Evolutionary conservation across 1,284 basidiomycete species (phyloP).

Genomic region (Lentinula novae-zelandiae): DNA sequence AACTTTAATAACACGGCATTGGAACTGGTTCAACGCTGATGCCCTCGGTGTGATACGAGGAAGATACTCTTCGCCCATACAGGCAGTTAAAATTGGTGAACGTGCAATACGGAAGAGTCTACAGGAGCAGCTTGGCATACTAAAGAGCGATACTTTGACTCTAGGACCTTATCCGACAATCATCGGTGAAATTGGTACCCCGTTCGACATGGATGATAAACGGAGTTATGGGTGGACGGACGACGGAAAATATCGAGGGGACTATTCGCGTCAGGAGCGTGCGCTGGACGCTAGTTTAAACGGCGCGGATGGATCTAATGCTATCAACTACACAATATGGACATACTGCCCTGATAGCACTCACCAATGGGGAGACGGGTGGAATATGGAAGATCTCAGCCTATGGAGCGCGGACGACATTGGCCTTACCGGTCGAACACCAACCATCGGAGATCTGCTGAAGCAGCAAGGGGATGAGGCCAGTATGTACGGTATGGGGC

Average conservation of each 20-base stretch:
- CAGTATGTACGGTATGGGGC: slow-evolving; percentile 18
- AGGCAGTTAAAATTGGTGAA: slow-evolving; percentile 77
- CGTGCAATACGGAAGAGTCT: slow-evolving; percentile 78
- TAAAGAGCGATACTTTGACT: slow-evolving; percentile 70
- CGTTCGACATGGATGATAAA: slow-evolving; percentile 88
- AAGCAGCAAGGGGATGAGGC: slow-evolving; percentile 2
- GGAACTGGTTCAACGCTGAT: slow-evolving; percentile 98
- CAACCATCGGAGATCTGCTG: slow-evolving; percentile 20
- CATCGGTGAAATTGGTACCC: slow-evolving; percentile 95
- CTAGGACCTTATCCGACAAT: slow-evolving; percentile 83
- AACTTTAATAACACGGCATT: slow-evolving; percentile 79
- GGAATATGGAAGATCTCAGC: slow-evolving; percentile 96
- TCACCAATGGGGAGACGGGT: slow-evolving; percentile 92
- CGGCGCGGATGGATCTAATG: slow-evolving; percentile 82
- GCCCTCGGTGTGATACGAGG: slow-evolving; percentile 87
- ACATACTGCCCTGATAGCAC: slow-evolving; percentile 80
- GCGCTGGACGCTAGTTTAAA: slow-evolving; percentile 93
- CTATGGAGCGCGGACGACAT: slow-evolving; percentile 84
- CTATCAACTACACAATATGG: slow-evolving; percentile 87
- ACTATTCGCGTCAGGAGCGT: slow-evolving; percentile 78
- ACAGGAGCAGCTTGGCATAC: slow-evolving; percentile 79
- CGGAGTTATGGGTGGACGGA: slow-evolving; percentile 82
- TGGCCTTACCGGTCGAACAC: slow-evolving; percentile 28
- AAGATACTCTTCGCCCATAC: slow-evolving; percentile 73
- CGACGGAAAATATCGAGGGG: slow-evolving; percentile 70